Percentiles rank a stretch among this genome's conserved stretches.
phyloP scores from a whole-genome alignment of 768 basidiomycete species.

The Termitomyces sp. region DNA sequence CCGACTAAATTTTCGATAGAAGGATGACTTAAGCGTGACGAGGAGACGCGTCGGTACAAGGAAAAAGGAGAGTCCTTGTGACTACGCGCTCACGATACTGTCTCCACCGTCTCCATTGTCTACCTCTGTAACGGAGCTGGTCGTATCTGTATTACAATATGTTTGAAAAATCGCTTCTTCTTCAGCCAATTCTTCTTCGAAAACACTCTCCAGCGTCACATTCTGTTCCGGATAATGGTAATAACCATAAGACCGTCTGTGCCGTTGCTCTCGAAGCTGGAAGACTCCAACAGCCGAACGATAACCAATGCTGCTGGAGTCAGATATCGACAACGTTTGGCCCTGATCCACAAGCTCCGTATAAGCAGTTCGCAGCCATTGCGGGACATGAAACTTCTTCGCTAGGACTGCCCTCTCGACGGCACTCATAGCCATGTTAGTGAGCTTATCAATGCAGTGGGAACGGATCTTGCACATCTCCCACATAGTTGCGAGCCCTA shows the following conservation, averaged over 20 bases:
- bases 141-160: not conserved
- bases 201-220: constrained; percentile 1
- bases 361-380: constrained; percentile 13
- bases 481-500: constrained; percentile 12
- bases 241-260: not conserved
- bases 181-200: not conserved
- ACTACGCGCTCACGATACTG: no score
- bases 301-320: constrained; percentile 6
- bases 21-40: no score
- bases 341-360: constrained; percentile 2
- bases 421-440: not conserved
- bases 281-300: constrained; percentile 9
- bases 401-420: constrained; percentile 7
- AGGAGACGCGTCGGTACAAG: no score
- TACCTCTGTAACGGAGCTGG: not conserved
- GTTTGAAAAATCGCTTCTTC: not conserved
- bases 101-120: no score
- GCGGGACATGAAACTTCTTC: constrained; percentile 13
- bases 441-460: constrained; percentile 10
- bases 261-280: constrained; percentile 8
- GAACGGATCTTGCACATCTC: constrained; percentile 13
- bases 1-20: no score
- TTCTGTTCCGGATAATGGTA: accelerated
- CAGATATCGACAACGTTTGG: constrained; percentile 3
- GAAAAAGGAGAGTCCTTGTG: no score